Evolutionary conservation across 305 asterid species (phyloP).

Genomic region (Fraxinus latifolia): DNA sequence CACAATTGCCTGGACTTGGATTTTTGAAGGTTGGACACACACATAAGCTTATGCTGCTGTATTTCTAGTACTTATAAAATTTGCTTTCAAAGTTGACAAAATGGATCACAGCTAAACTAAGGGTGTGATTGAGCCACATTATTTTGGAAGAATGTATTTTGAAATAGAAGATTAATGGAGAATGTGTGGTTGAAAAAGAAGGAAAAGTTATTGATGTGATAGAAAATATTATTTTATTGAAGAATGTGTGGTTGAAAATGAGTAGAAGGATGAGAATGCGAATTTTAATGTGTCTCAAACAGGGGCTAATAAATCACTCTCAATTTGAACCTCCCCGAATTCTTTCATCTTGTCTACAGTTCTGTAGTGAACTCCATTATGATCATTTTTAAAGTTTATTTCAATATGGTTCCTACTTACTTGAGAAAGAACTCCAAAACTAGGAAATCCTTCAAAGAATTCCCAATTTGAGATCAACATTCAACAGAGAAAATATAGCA

Average conservation of each 20-base stretch:
- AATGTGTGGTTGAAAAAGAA: no score
- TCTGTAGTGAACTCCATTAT: neutral
- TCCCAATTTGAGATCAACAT: neutral
- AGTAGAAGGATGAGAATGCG: no score
- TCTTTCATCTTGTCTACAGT: neutral
- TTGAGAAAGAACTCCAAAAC: neutral
- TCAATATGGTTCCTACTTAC: conserved; percentile 3
- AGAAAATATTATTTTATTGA: no score
- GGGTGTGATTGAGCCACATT: no score
- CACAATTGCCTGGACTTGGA: neutral
- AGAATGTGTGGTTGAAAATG: no score
- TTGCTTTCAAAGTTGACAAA: neutral
- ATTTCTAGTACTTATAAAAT: neutral
- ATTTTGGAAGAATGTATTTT: no score
- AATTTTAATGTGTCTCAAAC: no score
- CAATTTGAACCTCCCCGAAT: neutral
- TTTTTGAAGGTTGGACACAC: neutral
- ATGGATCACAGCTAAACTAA: neutral
- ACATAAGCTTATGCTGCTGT: neutral
- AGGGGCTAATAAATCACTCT: neutral
- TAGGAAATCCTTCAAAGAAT: neutral
- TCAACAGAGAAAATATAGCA: neutral
- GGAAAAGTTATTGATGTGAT: no score
- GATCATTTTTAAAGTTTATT: conserved; percentile 1
- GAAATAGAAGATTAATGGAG: no score